These are phyloP conservation scores for Mrakia frigida DNA, from an alignment of 768 basidiomycete species.

Conservation along the genomic window DNA sequence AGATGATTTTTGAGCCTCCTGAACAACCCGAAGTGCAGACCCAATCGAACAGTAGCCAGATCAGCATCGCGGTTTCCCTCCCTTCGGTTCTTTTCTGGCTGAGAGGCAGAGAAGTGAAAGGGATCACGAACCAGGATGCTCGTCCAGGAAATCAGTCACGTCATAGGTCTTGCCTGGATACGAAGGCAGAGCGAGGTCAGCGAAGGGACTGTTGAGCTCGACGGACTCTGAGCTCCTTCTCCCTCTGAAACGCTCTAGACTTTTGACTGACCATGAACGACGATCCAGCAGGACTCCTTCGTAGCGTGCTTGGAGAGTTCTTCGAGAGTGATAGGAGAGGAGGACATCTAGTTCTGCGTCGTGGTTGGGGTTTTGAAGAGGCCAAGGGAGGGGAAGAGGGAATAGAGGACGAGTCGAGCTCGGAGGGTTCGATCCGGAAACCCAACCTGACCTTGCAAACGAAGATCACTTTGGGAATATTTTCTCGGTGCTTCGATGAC, in stretches of 20 bases:
- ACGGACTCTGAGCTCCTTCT: neutral
- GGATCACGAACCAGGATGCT: neutral
- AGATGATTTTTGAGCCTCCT: conserved; percentile 15
- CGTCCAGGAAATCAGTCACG: conserved; percentile 23
- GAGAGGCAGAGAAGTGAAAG: neutral
- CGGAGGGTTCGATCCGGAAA: too few relatives aligned
- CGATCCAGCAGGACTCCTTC: conserved; percentile 24
- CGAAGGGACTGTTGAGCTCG: neutral
- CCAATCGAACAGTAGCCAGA: neutral
- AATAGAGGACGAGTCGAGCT: neutral
- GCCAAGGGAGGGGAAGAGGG: neutral
- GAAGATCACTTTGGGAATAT: too few relatives aligned
- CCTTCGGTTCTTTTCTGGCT: neutral
- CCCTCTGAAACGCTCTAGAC: neutral
- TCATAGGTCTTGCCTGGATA: conserved; percentile 24
- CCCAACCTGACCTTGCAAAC: too few relatives aligned
- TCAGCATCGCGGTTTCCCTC: neutral
- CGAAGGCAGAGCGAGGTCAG: neutral
- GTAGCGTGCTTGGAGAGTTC: conserved; percentile 25
- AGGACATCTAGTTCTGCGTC: neutral
- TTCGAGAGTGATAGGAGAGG: conserved; percentile 8
- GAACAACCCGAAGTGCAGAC: neutral
- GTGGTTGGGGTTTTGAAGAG: neutral
- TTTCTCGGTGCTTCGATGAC: too few relatives aligned
- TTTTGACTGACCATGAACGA: conserved; percentile 26